These are phyloP conservation scores for Clarireedia monteithiana DNA, from an alignment of 2,329 filamentous ascomycete species.

Conservation along the genomic window DNA sequence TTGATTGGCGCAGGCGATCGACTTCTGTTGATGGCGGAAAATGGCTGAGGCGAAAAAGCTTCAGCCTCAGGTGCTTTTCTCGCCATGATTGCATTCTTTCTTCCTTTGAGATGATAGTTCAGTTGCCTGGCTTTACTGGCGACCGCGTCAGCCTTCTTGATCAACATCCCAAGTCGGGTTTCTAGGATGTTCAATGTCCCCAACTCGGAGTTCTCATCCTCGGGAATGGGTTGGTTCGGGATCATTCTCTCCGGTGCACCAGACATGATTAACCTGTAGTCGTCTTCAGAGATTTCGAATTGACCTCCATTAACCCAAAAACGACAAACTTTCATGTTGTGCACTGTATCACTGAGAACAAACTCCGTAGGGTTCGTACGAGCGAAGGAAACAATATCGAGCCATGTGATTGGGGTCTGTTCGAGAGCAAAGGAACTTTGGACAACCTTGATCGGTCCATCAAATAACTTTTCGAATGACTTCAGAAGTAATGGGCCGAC, in stretches of 20 bases:
- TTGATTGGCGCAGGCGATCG: constrained; percentile 27
- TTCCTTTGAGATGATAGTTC: constrained; percentile 70
- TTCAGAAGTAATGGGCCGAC: constrained; percentile 77
- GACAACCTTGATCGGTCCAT: constrained; percentile 57
- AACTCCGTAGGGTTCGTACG: constrained; percentile 75
- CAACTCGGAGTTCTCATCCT: constrained; percentile 80
- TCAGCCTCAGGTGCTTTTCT: constrained; percentile 40
- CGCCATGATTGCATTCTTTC: constrained; percentile 63
- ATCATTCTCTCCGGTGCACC: constrained; percentile 78
- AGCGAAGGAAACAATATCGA: constrained; percentile 80
- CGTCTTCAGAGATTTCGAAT: constrained; percentile 81
- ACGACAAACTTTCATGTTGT: constrained; percentile 66
- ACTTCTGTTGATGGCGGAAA: constrained; percentile 31
- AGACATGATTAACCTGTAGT: constrained; percentile 76
- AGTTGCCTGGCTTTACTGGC: constrained; percentile 67
- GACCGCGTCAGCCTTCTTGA: constrained; percentile 71
- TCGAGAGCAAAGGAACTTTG: constrained; percentile 45
- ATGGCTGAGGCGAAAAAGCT: constrained; percentile 21
- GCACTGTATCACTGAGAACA: constrained; percentile 58
- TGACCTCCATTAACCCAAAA: constrained; percentile 75
- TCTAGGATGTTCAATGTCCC: constrained; percentile 80
- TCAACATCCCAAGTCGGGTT: constrained; percentile 66
- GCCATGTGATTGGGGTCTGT: constrained; percentile 63
- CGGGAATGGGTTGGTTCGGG: constrained; percentile 70
- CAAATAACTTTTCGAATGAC: constrained; percentile 79